Conservation (phyloP, 257 asterid species). For the Phtheirospermum japonicum region DNA sequence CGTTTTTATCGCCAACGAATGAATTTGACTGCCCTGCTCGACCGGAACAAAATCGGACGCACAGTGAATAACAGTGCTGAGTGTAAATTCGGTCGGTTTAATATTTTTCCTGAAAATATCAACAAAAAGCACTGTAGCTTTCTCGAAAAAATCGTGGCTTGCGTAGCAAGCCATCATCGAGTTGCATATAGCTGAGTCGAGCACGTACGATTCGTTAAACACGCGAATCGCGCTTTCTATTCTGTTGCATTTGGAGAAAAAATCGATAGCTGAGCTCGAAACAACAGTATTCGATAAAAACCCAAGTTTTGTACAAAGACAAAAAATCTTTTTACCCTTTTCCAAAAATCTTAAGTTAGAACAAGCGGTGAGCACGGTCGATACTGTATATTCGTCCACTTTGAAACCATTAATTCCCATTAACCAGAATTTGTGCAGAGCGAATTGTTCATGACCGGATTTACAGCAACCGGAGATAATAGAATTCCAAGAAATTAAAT, state of each 20-base stretch:
- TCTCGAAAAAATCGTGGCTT: slow-evolving; percentile 40
- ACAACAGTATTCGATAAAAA: slow-evolving; percentile 47
- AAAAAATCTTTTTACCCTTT: slow-evolving; percentile 54
- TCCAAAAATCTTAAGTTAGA: slow-evolving; percentile 50
- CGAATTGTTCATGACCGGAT: slow-evolving; percentile 41
- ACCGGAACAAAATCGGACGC: slow-evolving; percentile 39
- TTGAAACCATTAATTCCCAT: slow-evolving; percentile 45
- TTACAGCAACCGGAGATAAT: slow-evolving; percentile 57
- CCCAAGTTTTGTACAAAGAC: slow-evolving; percentile 60
- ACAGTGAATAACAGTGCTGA: slow-evolving; percentile 50
- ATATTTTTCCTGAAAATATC: slow-evolving; percentile 37
- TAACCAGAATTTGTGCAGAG: slow-evolving; percentile 36
- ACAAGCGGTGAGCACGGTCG: slow-evolving; percentile 51
- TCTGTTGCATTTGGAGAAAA: slow-evolving; percentile 71
- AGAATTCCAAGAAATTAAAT: slow-evolving; percentile 71
- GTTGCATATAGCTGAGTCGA: slow-evolving; percentile 51
- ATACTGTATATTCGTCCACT: slow-evolving; percentile 54
- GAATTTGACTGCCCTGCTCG: slow-evolving; percentile 59
- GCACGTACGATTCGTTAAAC: slow-evolving; percentile 37
- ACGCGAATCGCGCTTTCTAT: slow-evolving; percentile 41
- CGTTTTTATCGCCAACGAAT: slow-evolving; percentile 53
- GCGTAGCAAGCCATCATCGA: slow-evolving; percentile 69
- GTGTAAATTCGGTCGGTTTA: slow-evolving; percentile 59
- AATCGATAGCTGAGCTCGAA: slow-evolving; percentile 67
- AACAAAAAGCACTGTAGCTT: slow-evolving; percentile 49